Base-by-base conservation (phyloP, 495 filamentous ascomycete genomes). In the Friedmanniomyces simplex region DNA sequence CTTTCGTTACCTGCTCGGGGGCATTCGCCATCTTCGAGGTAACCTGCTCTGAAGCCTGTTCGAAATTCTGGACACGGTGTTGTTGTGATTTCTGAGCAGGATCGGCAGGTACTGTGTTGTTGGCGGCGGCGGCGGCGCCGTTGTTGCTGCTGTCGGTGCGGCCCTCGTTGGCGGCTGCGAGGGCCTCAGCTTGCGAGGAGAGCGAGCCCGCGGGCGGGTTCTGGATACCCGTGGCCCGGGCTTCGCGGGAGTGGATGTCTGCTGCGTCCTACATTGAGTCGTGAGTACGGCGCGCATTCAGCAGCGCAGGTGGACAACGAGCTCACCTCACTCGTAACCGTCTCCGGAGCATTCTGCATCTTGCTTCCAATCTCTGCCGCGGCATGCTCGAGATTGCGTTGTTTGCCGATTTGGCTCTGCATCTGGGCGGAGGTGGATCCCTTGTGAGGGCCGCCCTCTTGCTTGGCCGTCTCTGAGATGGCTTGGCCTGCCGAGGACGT, bases 401-500 rank as follows among this genome's bases (percentile, higher is more conserved):
- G 25, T 42, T 52, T 61, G 13, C 50, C 60, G n/a, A 67, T 45
- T 26, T 69, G 41, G 41, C 61, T 66, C 49, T 72, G 69, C 65
- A 72, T 66, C 62, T 69, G 65, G 12, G 68, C 68, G n/a, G 69
- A 59, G 18, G 60, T 61, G 7, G 67, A 69, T 55, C 68, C 69
- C 59, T 68, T 68, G 24, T 47, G 42, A 30, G 69, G 58, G 22
- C 67, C 68, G 52, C 67, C 67, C 52, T 71, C 67, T 2, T 63
- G 49, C 28, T 62, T 63, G 12, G 68, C 66, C 16, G 67, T 60
- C 46, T 72, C 67, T 7, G 65, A 67, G 34, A 71, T 72, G 37
- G 50, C 48, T 24, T 66, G 47, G 25, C 67, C 32, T 20, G 50
- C 50, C 18, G 50, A 16, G 6, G 50, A 18, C 16, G 18, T 47